phyloP scores from a whole-genome alignment of 352 stramenopile species.

The Globisporangium megalacanthum region DNA sequence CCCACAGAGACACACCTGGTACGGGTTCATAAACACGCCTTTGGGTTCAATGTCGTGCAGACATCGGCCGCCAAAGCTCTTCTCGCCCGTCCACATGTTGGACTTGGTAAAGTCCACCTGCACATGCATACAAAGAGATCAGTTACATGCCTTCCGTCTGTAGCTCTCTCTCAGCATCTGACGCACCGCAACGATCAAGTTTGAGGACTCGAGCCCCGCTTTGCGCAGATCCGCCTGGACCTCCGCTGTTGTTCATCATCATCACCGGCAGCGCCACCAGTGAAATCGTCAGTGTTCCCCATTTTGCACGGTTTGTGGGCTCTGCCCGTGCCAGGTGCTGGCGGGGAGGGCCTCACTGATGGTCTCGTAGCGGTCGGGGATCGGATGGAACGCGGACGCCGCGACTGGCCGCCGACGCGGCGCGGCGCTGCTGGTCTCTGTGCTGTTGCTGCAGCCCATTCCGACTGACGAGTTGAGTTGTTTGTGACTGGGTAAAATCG shows the following conservation, averaged over 20 bases:
- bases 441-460: not conserved
- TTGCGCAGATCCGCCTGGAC: conserved; percentile 21
- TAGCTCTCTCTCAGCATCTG: not conserved
- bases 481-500: no score
- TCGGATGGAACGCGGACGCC: conserved; percentile 19
- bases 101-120: conserved; percentile 71
- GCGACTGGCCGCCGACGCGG: not conserved
- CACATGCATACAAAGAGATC: conserved; percentile 1
- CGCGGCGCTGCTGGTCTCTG: not conserved
- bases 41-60: conserved; percentile 57
- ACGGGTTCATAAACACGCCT: conserved; percentile 41
- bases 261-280: not conserved
- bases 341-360: conserved; percentile 14
- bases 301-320: not conserved
- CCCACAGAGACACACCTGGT: conserved; percentile 31
- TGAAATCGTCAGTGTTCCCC: not conserved
- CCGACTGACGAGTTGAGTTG: no score
- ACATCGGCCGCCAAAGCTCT: conserved; percentile 51
- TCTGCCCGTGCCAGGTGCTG: not conserved
- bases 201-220: conserved; percentile 54
- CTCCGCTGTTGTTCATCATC: conserved; percentile 12
- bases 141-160: not conserved
- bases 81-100: conserved; percentile 59
- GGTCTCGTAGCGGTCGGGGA: conserved; percentile 39
- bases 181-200: conserved; percentile 53